Percentiles rank a stretch among this genome's conserved stretches.
Evolutionary conservation across 228 moss, liverwort and hornwort genomes (phyloP).

Genomic region (Sphagnum magellanicum): DNA sequence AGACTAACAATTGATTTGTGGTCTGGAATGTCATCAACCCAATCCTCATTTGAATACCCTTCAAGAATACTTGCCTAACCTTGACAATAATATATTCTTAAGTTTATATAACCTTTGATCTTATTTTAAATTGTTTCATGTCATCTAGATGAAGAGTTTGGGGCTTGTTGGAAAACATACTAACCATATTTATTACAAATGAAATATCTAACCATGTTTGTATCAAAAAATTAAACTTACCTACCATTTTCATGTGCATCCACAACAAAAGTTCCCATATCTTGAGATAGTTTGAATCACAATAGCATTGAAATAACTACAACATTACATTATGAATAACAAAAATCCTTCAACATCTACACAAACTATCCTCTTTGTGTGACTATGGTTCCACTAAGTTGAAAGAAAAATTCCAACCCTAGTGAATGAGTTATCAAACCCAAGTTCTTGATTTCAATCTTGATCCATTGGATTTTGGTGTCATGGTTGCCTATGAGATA

Average conservation of each 20-base stretch:
- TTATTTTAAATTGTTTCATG: too few species aligned
- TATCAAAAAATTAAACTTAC: background rate
- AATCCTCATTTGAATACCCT: too few species aligned
- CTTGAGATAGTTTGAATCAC: background rate
- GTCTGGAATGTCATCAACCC: too few species aligned
- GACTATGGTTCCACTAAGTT: background rate
- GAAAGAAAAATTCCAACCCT: background rate
- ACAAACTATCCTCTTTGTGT: background rate
- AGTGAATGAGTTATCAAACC: background rate
- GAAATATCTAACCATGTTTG: background rate
- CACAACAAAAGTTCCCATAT: background rate
- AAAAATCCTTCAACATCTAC: constrained; percentile 1
- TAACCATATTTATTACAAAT: background rate
- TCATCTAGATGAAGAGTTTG: background rate
- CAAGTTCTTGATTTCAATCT: background rate
- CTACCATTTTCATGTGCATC: background rate
- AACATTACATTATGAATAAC: background rate
- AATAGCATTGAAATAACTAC: background rate
- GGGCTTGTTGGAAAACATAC: background rate
- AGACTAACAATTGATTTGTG: too few species aligned
- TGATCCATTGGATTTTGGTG: background rate
- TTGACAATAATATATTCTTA: too few species aligned
- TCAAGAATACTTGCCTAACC: too few species aligned
- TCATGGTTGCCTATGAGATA: background rate
- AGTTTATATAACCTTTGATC: too few species aligned